Percentiles rank a stretch among this genome's conserved stretches.
Evolutionary conservation across 768 basidiomycete species (phyloP).

Genomic region (Crepidotus variabilis): DNA sequence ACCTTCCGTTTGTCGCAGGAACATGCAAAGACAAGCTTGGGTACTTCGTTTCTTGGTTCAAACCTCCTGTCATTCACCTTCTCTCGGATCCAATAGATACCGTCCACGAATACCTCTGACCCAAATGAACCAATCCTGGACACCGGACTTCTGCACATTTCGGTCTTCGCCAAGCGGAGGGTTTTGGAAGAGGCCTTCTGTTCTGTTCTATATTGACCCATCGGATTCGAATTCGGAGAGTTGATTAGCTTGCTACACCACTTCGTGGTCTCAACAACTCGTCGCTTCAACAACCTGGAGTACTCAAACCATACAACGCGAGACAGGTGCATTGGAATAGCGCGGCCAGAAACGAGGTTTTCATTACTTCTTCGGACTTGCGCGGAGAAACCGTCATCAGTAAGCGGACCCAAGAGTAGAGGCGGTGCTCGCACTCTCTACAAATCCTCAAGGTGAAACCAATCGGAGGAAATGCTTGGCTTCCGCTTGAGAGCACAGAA

Average conservation of each 20-base stretch:
- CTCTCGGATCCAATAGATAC: neutral
- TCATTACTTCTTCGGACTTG: neutral
- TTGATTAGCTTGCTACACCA: neutral
- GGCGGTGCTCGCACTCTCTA: neutral
- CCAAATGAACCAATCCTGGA: neutral
- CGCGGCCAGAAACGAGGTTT: neutral
- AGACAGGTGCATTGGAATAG: neutral
- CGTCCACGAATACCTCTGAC: neutral
- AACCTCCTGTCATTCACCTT: neutral
- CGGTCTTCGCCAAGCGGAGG: neutral
- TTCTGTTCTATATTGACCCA: neutral
- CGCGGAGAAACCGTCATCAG: neutral
- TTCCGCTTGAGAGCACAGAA: neutral
- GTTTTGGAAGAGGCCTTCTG: neutral
- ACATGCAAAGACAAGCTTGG: neutral
- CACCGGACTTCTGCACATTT: neutral
- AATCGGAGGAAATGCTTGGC: slow-evolving; percentile 6
- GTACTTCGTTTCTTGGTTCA: neutral
- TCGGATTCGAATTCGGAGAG: neutral
- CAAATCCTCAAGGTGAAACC: neutral
- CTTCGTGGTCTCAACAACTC: neutral
- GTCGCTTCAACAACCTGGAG: neutral
- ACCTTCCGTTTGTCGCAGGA: neutral
- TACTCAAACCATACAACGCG: neutral
- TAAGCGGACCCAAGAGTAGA: neutral